Evolutionary conservation across 2,329 filamentous ascomycete species (phyloP).

Genomic region (Cytospora chrysosperma): DNA sequence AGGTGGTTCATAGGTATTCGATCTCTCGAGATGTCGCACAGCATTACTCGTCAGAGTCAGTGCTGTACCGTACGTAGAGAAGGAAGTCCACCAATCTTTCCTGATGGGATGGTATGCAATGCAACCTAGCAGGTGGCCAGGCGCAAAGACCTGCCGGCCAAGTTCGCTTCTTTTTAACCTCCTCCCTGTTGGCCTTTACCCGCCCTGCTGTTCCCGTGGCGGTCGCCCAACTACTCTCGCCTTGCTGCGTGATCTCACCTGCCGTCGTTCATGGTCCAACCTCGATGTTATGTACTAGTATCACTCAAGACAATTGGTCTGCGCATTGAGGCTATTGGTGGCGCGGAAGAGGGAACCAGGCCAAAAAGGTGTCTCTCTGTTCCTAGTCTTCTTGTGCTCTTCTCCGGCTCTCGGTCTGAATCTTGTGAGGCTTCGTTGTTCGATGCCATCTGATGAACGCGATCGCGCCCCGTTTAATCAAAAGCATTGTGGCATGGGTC

Average conservation of each 20-base stretch:
- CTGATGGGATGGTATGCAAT: neutral
- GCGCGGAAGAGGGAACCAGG: too few relatives aligned
- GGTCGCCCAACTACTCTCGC: too few relatives aligned
- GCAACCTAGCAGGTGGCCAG: neutral
- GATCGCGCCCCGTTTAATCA: slow-evolving; percentile 14
- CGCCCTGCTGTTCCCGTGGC: too few relatives aligned
- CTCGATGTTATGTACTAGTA: too few relatives aligned
- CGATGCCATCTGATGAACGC: neutral
- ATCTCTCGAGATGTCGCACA: neutral
- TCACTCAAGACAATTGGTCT: too few relatives aligned
- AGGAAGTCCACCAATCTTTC: neutral
- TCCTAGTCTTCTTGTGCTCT: too few relatives aligned
- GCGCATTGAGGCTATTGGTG: too few relatives aligned
- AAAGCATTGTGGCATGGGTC: slow-evolving; percentile 9
- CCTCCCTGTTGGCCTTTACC: neutral
- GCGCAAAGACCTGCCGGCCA: too few relatives aligned
- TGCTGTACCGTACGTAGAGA: neutral
- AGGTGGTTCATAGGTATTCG: neutral
- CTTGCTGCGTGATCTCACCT: too few relatives aligned
- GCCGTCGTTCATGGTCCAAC: too few relatives aligned
- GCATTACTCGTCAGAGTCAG: neutral
- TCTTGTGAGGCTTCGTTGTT: neutral
- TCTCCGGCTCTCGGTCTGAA: neutral
- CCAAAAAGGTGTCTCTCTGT: too few relatives aligned
- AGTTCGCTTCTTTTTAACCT: too few relatives aligned